A percentile compares a stretch with the other conserved stretches of the same genome.
Evolutionary conservation across 768 basidiomycete genomes (phyloP).

Genomic region (Inosperma sp.): DNA sequence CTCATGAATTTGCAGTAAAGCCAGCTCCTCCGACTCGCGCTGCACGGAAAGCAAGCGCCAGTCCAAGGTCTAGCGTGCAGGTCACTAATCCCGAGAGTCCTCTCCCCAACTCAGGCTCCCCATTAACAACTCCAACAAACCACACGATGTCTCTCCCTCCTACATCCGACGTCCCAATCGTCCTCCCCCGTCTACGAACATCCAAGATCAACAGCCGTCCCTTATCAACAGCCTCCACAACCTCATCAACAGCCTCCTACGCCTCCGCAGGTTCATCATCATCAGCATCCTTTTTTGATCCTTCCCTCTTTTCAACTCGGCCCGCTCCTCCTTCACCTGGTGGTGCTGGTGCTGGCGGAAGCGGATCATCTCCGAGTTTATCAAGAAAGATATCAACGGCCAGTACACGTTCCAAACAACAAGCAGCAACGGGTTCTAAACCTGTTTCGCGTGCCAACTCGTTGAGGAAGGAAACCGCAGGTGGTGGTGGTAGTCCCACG

Average conservation of each 20-base stretch:
- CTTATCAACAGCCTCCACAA: conserved; percentile 4
- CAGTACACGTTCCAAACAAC: not conserved
- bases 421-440: conserved; percentile 9
- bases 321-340: conserved; percentile 62
- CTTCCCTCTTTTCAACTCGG: conserved; percentile 36
- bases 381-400: not conserved
- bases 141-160: too few relatives aligned
- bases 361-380: conserved; percentile 6
- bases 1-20: conserved; percentile 63
- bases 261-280: conserved; percentile 10
- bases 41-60: conserved; percentile 19
- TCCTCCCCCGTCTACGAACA: not conserved
- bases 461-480: conserved; percentile 9
- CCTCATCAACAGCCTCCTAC: not conserved
- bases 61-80: not conserved
- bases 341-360: conserved; percentile 37
- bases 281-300: conserved; percentile 11
- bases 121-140: not conserved
- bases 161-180: too few relatives aligned
- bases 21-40: conserved; percentile 32
- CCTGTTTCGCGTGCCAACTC: conserved; percentile 24
- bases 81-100: not conserved
- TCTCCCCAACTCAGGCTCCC: conserved; percentile 7
- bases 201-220: not conserved
- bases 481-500: not conserved